Base-by-base conservation (phyloP, 305 asterid genomes). In the Fraxinus nigra region DNA sequence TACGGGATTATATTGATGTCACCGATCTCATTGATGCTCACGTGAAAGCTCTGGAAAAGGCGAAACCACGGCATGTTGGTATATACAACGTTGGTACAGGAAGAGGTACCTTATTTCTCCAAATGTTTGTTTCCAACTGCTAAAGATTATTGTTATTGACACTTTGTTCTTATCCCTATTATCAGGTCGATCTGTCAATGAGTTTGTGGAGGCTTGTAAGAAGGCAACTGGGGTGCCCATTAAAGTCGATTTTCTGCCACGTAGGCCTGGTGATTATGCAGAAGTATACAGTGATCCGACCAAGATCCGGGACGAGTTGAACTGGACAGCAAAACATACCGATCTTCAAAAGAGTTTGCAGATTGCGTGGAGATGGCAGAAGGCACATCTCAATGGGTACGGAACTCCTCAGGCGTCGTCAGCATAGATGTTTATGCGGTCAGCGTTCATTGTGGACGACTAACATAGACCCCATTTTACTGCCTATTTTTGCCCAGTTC, bases 331-430 rank as follows among this genome's bases (percentile, higher is more conserved):
- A 0, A 81, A 84, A 67, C 82, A 93, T 84, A 91, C 92, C 0
- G 81, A 93, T 84, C 98, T 95, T 63, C 86, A 89, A 82, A 87
- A 86, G 72, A 95, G 98, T 82, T 82, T 95, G 92, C 86, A 83
- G 90, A 72, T 86, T 4, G 98, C 98, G 0, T 95, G 98, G 98
- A 92, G 95, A 88, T 95, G 98, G 98, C 98, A 95, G 89, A 92
- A 92, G 88, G 88, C 91, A 0, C 98, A 95, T 79, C 76, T 81
- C 61, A 85, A 92, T 26, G 98, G 98, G 51, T 95, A 93, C n/a
- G 87, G 84, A 24, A 24, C 90, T 5, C 86, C 90, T 70, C 87
- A 80, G 80, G 82, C 87, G 82, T 72, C 86, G 90, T 80, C 90
- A 8, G 90, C 78, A 78, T 91, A 85, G 79, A 85, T 84, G 86